Evolutionary conservation across 176 grass and related monocot species (phyloP).

Genomic region (Cocos nucifera): DNA sequence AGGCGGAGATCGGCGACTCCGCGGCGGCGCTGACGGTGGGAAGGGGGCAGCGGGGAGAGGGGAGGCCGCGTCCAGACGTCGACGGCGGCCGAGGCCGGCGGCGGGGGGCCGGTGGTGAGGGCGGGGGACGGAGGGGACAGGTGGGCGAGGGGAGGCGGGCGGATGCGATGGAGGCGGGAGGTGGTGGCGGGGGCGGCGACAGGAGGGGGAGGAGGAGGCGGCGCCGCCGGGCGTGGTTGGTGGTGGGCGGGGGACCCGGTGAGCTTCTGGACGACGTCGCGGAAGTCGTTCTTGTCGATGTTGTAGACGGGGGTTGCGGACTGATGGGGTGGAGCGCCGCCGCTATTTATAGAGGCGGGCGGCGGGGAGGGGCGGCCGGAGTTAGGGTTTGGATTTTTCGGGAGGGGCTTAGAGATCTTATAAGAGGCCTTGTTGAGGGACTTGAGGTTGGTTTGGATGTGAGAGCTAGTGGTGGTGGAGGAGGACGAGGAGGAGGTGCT

Average conservation of each 20-base stretch:
- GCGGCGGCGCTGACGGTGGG: conserved; percentile 62
- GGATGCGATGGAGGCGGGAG: conserved; percentile 29
- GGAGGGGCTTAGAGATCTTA: conserved; percentile 78
- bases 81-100: not conserved
- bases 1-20: conserved; percentile 92
- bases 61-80: conserved; percentile 10
- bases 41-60: conserved; percentile 72
- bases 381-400: conserved; percentile 6
- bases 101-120: not conserved
- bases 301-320: conserved; percentile 79
- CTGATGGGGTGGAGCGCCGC: conserved; percentile 29
- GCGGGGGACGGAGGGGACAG: not conserved
- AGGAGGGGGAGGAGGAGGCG: conserved; percentile 12
- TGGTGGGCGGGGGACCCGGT: conserved; percentile 62
- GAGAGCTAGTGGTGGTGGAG: conserved; percentile 4
- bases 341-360: conserved; percentile 1
- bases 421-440: conserved; percentile 77
- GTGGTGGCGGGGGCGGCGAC: conserved; percentile 14
- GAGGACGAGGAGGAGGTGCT: not conserved
- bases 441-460: conserved; percentile 37
- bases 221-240: conserved; percentile 21
- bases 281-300: conserved; percentile 94
- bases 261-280: conserved; percentile 88
- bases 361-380: not conserved
- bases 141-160: conserved; percentile 29